Base-by-base conservation (phyloP, 345 rosid genomes). In the Murraya paniculata region DNA sequence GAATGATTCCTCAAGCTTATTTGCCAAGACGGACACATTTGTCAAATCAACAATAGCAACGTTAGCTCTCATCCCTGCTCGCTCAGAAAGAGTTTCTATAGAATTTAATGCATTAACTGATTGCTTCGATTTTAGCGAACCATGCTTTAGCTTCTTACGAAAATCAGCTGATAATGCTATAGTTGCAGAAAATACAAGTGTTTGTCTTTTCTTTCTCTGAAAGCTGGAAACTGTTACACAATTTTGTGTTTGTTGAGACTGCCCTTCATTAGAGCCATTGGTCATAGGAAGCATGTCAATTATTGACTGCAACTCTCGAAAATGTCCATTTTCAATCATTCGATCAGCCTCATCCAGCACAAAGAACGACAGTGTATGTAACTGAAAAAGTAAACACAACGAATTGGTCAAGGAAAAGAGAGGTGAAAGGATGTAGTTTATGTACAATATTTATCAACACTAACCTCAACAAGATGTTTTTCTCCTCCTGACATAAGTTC, bases 271-370 rank as follows among this genome's bases (percentile, higher is more conserved):
- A 77, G 90, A 80, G 73, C 62, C 85, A 79, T 68, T 78, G 73
- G 88, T 36, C 81, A 79, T 62, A 28, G 99, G 99, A 83, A 96
- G 92, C 91, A 92, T 86, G 85, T 96, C 99, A 55, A 94, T 90
- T 80, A 96, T 94, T 71, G 98, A 91, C 87, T 94, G 99, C 87
- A 96, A 83, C 87, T 96, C 99, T 33, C 86, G 91, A 82, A 92
- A 96, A 86, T 92, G 99, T 61, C 98, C 99, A 74, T 82, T 90
- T 86, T 96, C 98, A 76, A 92, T 88, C 99, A 96, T 96, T 82
- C 97, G 88, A 81, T 94, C 99, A 77, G 98, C 98, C 89, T 92
- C 99, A 82, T 96, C 99, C 91, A 96, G 85, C 83, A 92, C 98
- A 83, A 94, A 96, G 85, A 96, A 96, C 31, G 99, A 96, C 74